Base-by-base conservation (phyloP, 805 yeast genomes). In the Schizosaccharomyces octosporus region DNA sequence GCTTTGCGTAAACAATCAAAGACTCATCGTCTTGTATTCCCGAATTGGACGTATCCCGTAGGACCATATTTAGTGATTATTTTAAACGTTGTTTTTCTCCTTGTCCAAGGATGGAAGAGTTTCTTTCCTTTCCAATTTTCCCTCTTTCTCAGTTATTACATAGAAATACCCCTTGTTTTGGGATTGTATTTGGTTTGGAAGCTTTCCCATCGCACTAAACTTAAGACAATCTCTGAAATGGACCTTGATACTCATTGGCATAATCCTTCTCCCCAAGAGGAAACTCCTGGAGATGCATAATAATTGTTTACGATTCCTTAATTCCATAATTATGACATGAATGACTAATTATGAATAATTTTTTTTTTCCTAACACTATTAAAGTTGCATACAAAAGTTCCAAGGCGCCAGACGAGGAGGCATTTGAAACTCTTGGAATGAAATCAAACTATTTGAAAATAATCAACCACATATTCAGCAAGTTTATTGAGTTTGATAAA, bases 101-200 rank as follows among this genome's bases (percentile, higher is more conserved):
- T 79, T 62, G 85, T 87, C 32, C 89, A 85, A 72, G 85, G 87
- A 75, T 87, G 89, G 87, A 76, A 83, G 63, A 88, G 90, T 7
- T 72, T 84, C 55, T 85, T 76, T 76, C 95, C 95, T 62, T 72
- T 76, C 24, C 64, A 67, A 61, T 75, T 76, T 36, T 51, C 63
- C 21, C 66, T 59, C 63, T 82, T 82, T 71, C 80, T 81, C 74
- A 72, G 75, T 70, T 72, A 74, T 61, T 81, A 80, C 68, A 69
- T 82, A 60, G 82, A 83, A 3, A 72, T 70, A 2, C 76, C 77
- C 2, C 70, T 75, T 15, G 68, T 72, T 17, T 24, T 75, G 17
- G 74, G 69, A 13, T 77, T 74, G 67, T 81, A 78, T 69, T 21
- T 79, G 41, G 75, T 73, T 24, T 82, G 79, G 71, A 81, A 81